These are phyloP conservation scores for Zygnema cylindricum DNA, from an alignment of 139 green algal genomes.

Conservation along the genomic window DNA sequence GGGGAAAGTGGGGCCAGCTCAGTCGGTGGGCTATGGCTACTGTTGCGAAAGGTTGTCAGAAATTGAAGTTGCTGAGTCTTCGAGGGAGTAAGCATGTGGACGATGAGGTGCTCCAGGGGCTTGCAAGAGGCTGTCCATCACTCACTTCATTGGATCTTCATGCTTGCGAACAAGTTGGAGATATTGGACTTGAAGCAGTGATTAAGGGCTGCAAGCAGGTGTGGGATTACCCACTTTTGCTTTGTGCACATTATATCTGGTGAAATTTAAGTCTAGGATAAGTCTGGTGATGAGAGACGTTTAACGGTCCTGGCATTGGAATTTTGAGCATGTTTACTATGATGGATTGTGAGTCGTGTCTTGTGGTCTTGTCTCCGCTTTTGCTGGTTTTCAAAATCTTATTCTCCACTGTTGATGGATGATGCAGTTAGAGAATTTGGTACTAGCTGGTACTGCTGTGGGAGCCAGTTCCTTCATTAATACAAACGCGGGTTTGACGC, in stretches of 20 bases:
- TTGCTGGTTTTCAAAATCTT: no score
- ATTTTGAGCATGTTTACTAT: no score
- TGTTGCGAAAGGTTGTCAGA: constrained; percentile 21
- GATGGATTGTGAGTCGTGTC: no score
- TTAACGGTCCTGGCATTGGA: no score
- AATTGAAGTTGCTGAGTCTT: constrained; percentile 23
- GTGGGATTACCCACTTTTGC: constrained; percentile 1
- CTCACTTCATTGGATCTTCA: constrained; percentile 32
- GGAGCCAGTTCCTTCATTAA: background rate
- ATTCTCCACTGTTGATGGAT: no score
- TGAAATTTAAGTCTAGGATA: no score
- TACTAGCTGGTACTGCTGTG: constrained; percentile 31
- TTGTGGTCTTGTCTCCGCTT: no score
- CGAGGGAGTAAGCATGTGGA: constrained; percentile 42
- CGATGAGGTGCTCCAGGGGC: constrained; percentile 4
- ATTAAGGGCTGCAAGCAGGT: constrained; percentile 42
- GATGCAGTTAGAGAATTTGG: constrained; percentile 25
- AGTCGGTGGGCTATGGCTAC: constrained; percentile 5
- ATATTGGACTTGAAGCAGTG: background rate
- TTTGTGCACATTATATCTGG: no score
- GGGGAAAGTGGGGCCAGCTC: constrained; percentile 1
- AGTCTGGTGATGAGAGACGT: no score
- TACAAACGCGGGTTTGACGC: constrained; percentile 7
- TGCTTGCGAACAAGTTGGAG: constrained; percentile 37
- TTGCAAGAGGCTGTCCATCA: constrained; percentile 25